phyloP scores from a whole-genome alignment of 495 filamentous ascomycete species.

The Neurospora pannonica region DNA sequence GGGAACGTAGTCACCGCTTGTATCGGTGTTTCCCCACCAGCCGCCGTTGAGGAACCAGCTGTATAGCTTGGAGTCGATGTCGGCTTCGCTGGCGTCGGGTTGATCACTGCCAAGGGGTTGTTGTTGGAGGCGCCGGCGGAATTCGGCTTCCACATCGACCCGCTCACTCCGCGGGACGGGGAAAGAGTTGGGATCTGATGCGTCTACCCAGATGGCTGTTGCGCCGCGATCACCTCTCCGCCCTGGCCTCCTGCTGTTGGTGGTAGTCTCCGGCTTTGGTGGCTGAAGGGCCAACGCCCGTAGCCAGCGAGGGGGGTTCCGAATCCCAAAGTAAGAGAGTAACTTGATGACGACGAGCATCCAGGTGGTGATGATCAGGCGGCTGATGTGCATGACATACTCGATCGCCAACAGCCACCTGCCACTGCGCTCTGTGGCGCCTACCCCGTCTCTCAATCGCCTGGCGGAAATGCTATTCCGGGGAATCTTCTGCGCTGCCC shows the following conservation, averaged over 20 bases:
- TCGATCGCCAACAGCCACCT: slow-evolving; percentile 65
- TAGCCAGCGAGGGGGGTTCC: slow-evolving; percentile 53
- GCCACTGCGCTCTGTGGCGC: slow-evolving; percentile 60
- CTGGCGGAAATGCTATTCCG: slow-evolving; percentile 31
- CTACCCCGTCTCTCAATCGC: slow-evolving; percentile 56
- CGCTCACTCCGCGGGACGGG: slow-evolving; percentile 46
- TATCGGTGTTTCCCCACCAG: slow-evolving; percentile 73
- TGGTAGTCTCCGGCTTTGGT: slow-evolving; percentile 22
- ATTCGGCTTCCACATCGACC: slow-evolving; percentile 70
- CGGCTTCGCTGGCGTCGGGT: slow-evolving; percentile 43
- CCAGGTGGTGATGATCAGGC: slow-evolving; percentile 51
- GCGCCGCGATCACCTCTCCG: background rate
- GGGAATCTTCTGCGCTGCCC: slow-evolving; percentile 42
- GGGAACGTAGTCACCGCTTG: slow-evolving; percentile 59
- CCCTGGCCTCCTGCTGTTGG: slow-evolving; percentile 36
- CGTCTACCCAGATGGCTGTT: slow-evolving; percentile 6
- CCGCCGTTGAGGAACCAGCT: slow-evolving; percentile 69
- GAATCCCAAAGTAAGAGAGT: slow-evolving; percentile 53
- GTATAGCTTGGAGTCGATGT: slow-evolving; percentile 65
- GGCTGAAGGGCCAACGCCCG: slow-evolving; percentile 36
- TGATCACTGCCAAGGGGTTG: slow-evolving; percentile 8
- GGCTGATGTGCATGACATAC: slow-evolving; percentile 63
- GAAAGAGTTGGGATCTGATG: slow-evolving; percentile 19
- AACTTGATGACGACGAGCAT: slow-evolving; percentile 44
- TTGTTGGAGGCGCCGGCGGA: slow-evolving; percentile 46